Base-by-base conservation (phyloP, 1,139 yeast genomes). In the Hemisphaericaspora xylofermentans region DNA sequence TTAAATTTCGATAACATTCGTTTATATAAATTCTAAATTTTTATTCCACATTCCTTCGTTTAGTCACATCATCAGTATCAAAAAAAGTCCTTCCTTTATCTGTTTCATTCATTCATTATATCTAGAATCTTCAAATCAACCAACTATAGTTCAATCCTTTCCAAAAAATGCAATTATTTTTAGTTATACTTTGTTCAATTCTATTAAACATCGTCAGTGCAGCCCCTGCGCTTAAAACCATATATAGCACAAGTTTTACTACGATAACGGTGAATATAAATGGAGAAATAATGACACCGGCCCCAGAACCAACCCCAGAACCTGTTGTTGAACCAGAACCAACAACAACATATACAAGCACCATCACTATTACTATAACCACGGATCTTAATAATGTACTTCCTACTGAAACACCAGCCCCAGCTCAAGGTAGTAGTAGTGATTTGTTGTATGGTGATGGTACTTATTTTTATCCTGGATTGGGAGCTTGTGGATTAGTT, bases 401-500 rank as follows among this genome's bases (percentile, higher is more conserved):
- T 12, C n/a, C n/a, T 7, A n/a, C 10, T 5, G 26, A 24, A 12
- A 8, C 26, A 8, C 4, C 26, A 4, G n/a, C 26, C n/a, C 26
- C 26, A 6, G n/a, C 26, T 8, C n/a, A 7, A 12, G 26, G 10
- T 7, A 12, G n/a, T 7, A 24, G 10, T 7, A 12, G n/a, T 7
- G 10, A 24, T n/a, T 24, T 24, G n/a, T 12, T 4, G 4, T 6
- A 6, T 24, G 26, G 26, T 8, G 26, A 24, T 10, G 26, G 26
- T 24, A 81, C 87, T 41, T 81, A 60, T 70, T 81, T 75, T 64
- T 62, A 64, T 38, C 63, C 79, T 24, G 84, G 81, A 15, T 60
- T 80, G 44, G 87, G 86, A 42, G 80, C 87, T 21, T 81, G 87
- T 63, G 87, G 87, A 35, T 45, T 51, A 43, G 61, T 67, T 46